Evolutionary conservation across 495 filamentous ascomycete genomes (phyloP), one percentile per base, ranked within the genome.

Genomic region (Aspergillus asperescens): DNA sequence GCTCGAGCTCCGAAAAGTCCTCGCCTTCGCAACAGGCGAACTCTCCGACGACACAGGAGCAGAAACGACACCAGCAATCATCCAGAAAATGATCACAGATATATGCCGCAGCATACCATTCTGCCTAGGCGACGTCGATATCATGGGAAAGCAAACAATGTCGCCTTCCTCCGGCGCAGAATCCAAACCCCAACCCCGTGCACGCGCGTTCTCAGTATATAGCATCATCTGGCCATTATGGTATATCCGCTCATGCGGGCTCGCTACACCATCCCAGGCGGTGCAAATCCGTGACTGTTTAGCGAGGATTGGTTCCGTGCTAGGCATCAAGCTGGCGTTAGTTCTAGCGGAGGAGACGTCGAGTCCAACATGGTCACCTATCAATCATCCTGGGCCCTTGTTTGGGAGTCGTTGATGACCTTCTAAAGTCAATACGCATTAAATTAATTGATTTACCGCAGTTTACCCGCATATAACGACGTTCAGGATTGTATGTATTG

Each of bases 191-290:
- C 53, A 48, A 10, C 48, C 50, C 22, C 54, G 59, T 3, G 50
- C 70, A 1, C 68, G 70, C 13, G 69, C 66, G 8, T 65, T 66
- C 5, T 63, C 69, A 13, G 68, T 55, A 0, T 70, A 73, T 25
- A 64, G 62, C 15, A 57, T 73, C 46, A 60, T 74, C 2, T 76
- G 73, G 73, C 73, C 73, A 0, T 50, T 74, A 15, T 76, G 73
- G 73, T 71, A 72, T 31, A 60, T 72, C 10, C 31, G 71, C 6
- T 63, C 67, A 12, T 69, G 57, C 27, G 70, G 68, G 0, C 52
- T 74, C 38, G 69, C 71, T 1, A 70, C 66, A 1, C 57, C 64
- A 10, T 44, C 48, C 0, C 71, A 76, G 53, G 47, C 46, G 1
- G 47, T 62, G 7, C 64, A 67, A 40, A 66, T 73, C 20, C 58